Conservation (phyloP, 1,284 basidiomycete species). For the Cryptococcus floricola region DNA sequence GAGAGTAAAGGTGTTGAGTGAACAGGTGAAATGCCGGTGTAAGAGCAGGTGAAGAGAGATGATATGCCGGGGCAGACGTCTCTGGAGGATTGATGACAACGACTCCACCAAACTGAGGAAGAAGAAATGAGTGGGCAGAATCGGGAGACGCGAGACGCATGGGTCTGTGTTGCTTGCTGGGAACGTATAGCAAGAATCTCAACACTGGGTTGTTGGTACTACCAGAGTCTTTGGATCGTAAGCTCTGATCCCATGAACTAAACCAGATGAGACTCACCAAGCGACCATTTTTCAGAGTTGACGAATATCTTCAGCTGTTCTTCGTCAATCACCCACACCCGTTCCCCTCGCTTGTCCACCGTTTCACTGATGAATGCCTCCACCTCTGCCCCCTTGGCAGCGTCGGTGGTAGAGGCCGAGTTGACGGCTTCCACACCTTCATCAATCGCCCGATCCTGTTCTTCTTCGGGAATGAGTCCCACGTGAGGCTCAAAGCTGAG, state of each 20-base stretch:
- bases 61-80: conserved; percentile 21
- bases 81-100: conserved; percentile 66
- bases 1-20: conserved; percentile 64
- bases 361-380: conserved; percentile 16
- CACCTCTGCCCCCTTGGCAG: conserved; percentile 7
- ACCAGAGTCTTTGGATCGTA: conserved; percentile 36
- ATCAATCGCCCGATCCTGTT: conserved; percentile 15
- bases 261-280: conserved; percentile 58
- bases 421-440: conserved; percentile 5
- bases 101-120: conserved; percentile 95
- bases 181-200: conserved; percentile 88
- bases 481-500: conserved; percentile 67
- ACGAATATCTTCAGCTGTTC: conserved; percentile 86
- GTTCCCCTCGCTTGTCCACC: conserved; percentile 25
- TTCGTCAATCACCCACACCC: conserved; percentile 60
- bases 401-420: conserved; percentile 2
- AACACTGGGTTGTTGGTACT: conserved; percentile 82
- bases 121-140: conserved; percentile 59
- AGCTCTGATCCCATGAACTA: conserved; percentile 51
- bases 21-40: conserved; percentile 66
- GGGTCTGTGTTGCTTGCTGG: conserved; percentile 65
- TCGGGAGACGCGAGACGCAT: conserved; percentile 57
- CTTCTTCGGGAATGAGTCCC: conserved; percentile 21
- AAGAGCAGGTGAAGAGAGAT: conserved; percentile 48
- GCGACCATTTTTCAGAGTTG: conserved; percentile 91